Evolutionary conservation across 495 filamentous ascomycete species (phyloP), one percentile per base, ranked within the genome.

Genomic region (Lophium mytilinum): DNA sequence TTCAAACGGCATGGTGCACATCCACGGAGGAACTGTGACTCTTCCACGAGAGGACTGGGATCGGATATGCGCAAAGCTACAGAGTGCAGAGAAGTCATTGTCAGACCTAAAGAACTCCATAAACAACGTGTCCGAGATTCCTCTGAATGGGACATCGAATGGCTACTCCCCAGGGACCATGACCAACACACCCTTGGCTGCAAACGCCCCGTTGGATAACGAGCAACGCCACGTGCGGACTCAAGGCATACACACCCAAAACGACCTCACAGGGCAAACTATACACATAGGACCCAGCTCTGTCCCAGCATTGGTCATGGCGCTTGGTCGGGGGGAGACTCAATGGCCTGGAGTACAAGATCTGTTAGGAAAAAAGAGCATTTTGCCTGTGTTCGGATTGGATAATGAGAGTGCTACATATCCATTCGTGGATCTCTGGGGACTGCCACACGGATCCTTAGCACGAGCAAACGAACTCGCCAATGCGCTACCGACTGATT

Each of bases 321-420:
- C 80, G 74, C 78, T 81, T 64, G 86, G 74, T 60, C 81, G 76
- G 83, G 77, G 74, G 83, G 36, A 80, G 78, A 37, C 81, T 78
- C 63, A 68, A 36, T 62, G 61, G 53, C 59, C 65, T 14, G 66
- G 63, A 17, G 46, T 73, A 18, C 65, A 71, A 47, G 72, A 73
- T 19, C 73, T 90, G 17, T 66, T 91, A 48, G 82, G 88, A 10
- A 65, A 61, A 63, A 85, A 86, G 50, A 87, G 84, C 60, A 88
- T 93, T 69, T 75, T 89, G 37, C 87, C 88, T 4, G 85, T 91
- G 30, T 77, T 93, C 37, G 88, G 87, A 11, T 79, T 93, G 15
- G 88, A 92, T 64, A 90, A 89, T 58, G 87, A 89, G 54, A 79
- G 78, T 36, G 86, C 88, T 24, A 88, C 88, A 19, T 93, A 91